These are phyloP conservation scores for Chlamydomonas sphaeroides DNA, from an alignment of 139 green algal genomes.

Conservation along the genomic window DNA sequence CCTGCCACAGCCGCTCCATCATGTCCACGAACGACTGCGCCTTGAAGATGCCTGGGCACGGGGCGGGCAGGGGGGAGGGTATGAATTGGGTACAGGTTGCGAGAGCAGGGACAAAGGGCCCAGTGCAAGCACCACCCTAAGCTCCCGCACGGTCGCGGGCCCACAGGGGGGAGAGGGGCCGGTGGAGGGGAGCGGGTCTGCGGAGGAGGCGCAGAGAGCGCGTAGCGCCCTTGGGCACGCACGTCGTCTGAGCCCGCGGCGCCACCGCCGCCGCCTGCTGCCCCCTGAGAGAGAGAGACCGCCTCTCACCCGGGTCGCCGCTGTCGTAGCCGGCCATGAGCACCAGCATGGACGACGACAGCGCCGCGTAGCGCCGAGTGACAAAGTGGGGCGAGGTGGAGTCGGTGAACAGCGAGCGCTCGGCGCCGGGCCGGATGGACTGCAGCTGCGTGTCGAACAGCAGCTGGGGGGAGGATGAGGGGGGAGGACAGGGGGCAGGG, in stretches of 20 bases:
- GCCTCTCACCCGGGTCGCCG: conserved; percentile 58
- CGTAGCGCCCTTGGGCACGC: no score
- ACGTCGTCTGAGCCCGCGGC: neutral
- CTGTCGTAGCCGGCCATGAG: conserved; percentile 81
- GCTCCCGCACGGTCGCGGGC: no score
- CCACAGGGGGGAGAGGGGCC: neutral
- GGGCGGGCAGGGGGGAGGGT: neutral
- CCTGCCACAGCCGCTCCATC: conserved; percentile 65
- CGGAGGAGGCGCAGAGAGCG: no score
- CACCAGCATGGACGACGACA: conserved; percentile 82
- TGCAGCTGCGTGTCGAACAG: conserved; percentile 83
- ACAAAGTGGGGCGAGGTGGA: conserved; percentile 32
- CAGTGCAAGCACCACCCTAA: no score
- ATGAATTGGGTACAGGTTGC: no score
- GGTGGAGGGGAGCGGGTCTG: neutral
- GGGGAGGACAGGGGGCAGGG: no score
- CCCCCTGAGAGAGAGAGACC: no score
- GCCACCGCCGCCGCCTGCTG: neutral
- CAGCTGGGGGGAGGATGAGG: conserved; percentile 57
- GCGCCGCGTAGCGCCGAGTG: conserved; percentile 75
- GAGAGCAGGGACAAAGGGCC: no score
- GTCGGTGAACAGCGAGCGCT: conserved; percentile 61
- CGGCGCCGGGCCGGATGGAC: conserved; percentile 65
- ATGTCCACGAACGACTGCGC: conserved; percentile 63
- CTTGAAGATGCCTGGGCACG: conserved; percentile 63